Conservation (phyloP, 768 basidiomycete species). For the Tubosaeta sp. region DNA sequence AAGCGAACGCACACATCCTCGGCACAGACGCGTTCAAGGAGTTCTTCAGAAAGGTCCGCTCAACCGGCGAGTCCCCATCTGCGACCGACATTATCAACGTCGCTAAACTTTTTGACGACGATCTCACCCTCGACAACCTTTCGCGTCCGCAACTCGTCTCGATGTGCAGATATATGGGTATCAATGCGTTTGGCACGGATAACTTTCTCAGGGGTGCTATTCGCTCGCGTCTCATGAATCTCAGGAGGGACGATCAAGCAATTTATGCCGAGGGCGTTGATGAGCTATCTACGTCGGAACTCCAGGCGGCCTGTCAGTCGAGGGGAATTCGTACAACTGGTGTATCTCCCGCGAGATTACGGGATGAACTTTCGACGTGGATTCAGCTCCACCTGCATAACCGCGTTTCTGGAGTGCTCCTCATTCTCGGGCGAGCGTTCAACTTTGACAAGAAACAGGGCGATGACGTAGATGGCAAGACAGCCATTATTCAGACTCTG, state of each 20-base stretch:
- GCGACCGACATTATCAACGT: slow-evolving; percentile 87
- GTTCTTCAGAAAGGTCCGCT: slow-evolving; percentile 97
- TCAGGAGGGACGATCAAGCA: slow-evolving; percentile 90
- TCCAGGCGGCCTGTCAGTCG: slow-evolving; percentile 90
- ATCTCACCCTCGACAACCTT: slow-evolving; percentile 95
- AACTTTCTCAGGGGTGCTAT: slow-evolving; percentile 95
- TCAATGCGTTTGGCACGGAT: slow-evolving; percentile 98
- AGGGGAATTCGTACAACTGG: slow-evolving; percentile 90
- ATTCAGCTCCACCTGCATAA: slow-evolving; percentile 87
- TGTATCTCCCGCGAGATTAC: slow-evolving; percentile 79
- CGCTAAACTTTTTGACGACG: slow-evolving; percentile 95
- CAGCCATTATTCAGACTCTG: slow-evolving; percentile 71
- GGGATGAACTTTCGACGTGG: slow-evolving; percentile 91
- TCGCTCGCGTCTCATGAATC: slow-evolving; percentile 72
- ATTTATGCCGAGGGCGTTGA: slow-evolving; percentile 90
- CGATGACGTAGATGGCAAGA: slow-evolving; percentile 79
- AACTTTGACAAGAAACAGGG: slow-evolving; percentile 78
- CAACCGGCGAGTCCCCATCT: slow-evolving; percentile 92
- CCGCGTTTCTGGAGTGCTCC: slow-evolving; percentile 88
- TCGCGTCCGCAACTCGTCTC: slow-evolving; percentile 97
- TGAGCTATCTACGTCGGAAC: slow-evolving; percentile 83
- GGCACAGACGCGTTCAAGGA: slow-evolving; percentile 96
- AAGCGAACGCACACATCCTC: slow-evolving; percentile 89
- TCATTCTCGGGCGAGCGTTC: slow-evolving; percentile 94
- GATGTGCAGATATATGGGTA: slow-evolving; percentile 96